A percentile compares a stretch with the other conserved stretches of the same genome.
phyloP scores from a whole-genome alignment of 208 protist genomes.

The Leishmania mexicana region DNA sequence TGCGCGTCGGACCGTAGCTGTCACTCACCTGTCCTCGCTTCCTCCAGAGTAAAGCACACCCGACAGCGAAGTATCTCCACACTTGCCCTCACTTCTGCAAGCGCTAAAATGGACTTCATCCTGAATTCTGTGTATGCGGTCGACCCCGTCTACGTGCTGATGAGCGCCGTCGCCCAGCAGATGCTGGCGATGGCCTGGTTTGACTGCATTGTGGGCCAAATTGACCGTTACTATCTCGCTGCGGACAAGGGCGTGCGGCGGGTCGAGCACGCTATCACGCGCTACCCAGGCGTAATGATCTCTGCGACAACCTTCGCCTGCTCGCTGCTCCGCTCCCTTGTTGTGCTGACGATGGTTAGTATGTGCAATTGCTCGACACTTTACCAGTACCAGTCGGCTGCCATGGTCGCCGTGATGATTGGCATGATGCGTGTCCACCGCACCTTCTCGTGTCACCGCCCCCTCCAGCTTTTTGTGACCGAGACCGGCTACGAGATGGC shows the following conservation, averaged over 20 bases:
- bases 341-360: conserved; percentile 44
- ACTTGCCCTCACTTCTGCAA: not conserved
- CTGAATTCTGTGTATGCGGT: conserved; percentile 31
- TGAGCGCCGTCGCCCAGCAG: conserved; percentile 62
- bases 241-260: conserved; percentile 89
- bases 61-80: not conserved
- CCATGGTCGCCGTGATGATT: conserved; percentile 50
- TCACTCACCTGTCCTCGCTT: not conserved
- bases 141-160: conserved; percentile 55
- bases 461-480: conserved; percentile 73
- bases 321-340: conserved; percentile 46
- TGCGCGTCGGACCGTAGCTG: not conserved
- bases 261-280: conserved; percentile 73
- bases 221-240: conserved; percentile 78
- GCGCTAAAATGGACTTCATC: conserved; percentile 20
- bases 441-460: conserved; percentile 76
- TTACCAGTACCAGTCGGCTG: conserved; percentile 66
- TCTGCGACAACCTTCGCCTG: conserved; percentile 46
- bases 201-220: conserved; percentile 65
- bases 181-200: conserved; percentile 84
- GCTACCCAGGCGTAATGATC: conserved; percentile 53
- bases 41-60: not conserved
- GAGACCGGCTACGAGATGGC: conserved; percentile 75
- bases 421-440: conserved; percentile 59
- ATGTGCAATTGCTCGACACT: conserved; percentile 52